Percentiles rank a stretch among this genome's conserved stretches.
Conservation (phyloP, 2,329 filamentous ascomycete genomes). For the Trichoderma atrobrunneum region DNA sequence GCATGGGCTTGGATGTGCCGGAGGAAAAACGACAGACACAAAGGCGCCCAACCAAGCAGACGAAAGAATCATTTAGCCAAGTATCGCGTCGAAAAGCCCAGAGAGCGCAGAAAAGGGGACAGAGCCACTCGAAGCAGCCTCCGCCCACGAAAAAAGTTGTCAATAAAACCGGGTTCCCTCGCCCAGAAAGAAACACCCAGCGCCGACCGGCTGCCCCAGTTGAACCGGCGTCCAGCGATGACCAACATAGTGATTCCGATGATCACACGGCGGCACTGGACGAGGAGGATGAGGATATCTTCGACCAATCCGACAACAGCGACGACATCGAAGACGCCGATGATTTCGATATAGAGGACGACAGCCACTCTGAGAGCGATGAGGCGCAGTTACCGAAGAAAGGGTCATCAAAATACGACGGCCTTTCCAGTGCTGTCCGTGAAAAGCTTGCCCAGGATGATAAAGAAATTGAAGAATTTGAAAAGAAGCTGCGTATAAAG, state of each 20-base stretch:
- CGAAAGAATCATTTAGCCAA: constrained; percentile 35
- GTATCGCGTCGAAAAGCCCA: constrained; percentile 68
- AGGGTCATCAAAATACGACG: neutral
- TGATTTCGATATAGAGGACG: constrained; percentile 24
- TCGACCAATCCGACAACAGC: neutral
- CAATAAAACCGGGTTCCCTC: neutral
- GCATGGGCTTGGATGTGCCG: constrained; percentile 35
- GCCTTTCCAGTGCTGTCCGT: constrained; percentile 32
- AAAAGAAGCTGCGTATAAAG: constrained; percentile 80
- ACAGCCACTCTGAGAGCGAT: constrained; percentile 26
- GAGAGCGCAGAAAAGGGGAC: constrained; percentile 57
- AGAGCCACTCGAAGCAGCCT: constrained; percentile 26
- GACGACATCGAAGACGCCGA: constrained; percentile 26
- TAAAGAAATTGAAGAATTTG: constrained; percentile 80
- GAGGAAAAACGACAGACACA: constrained; percentile 18
- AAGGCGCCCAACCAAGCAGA: constrained; percentile 17
- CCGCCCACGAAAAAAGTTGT: neutral
- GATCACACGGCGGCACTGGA: neutral
- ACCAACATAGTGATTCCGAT: constrained; percentile 22
- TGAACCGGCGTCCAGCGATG: neutral
- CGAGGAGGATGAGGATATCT: neutral
- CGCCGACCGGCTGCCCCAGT: neutral
- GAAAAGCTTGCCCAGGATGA: constrained; percentile 75
- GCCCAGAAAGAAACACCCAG: neutral
- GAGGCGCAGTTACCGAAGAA: neutral